phyloP scores from a whole-genome alignment of 2,329 filamentous ascomycete species.

The Drechslera avenae region DNA sequence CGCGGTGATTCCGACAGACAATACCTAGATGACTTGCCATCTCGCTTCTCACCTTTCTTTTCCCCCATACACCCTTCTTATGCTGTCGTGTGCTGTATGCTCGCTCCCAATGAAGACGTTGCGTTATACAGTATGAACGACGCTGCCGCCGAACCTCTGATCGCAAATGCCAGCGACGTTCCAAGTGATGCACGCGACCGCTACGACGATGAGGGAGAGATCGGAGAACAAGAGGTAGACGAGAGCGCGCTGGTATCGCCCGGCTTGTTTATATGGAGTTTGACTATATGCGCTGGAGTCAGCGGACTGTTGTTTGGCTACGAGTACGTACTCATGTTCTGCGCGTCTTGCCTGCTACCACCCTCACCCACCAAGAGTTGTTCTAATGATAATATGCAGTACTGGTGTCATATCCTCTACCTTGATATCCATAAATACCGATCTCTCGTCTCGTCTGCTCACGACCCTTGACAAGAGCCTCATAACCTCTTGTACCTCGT shows the following conservation, averaged over 20 bases:
- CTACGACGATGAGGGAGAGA: slow-evolving; percentile 20
- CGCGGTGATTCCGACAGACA: slow-evolving; percentile 13
- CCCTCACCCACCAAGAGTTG: neutral
- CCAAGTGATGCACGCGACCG: slow-evolving; percentile 12
- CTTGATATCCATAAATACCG: slow-evolving; percentile 60
- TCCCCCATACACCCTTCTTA: neutral
- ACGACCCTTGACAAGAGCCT: slow-evolving; percentile 63
- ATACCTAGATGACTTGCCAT: slow-evolving; percentile 8
- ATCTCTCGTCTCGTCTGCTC: slow-evolving; percentile 56
- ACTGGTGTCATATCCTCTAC: slow-evolving; percentile 67
- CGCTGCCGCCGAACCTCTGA: slow-evolving; percentile 41
- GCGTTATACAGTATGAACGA: slow-evolving; percentile 39
- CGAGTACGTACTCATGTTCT: slow-evolving; percentile 51
- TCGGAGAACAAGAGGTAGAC: slow-evolving; percentile 41
- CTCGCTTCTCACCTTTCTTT: neutral
- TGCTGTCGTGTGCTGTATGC: slow-evolving; percentile 6
- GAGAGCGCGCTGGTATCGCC: slow-evolving; percentile 38
- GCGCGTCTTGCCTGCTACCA: neutral
- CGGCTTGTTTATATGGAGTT: slow-evolving; percentile 57
- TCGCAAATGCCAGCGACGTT: slow-evolving; percentile 22
- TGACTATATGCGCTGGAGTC: slow-evolving; percentile 63
- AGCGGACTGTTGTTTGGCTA: slow-evolving; percentile 66
- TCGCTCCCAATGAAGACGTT: slow-evolving; percentile 21
- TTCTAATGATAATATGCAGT: slow-evolving; percentile 30
- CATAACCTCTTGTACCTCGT: slow-evolving; percentile 63